phyloP scores from a whole-genome alignment of 495 filamentous ascomycete genomes.

The Neurospora sp. region DNA sequence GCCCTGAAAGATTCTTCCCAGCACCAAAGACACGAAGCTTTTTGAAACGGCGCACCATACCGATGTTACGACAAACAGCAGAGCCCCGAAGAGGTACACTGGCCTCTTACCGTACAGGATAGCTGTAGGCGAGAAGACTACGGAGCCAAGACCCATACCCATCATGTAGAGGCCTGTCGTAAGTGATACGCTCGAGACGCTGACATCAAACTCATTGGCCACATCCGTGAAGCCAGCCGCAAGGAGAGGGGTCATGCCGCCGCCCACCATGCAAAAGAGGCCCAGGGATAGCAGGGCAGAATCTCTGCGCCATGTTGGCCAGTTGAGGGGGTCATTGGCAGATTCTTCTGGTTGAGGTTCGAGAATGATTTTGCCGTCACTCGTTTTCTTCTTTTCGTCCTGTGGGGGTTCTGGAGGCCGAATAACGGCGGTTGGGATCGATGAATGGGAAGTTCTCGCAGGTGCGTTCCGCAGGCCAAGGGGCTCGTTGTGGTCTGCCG shows the following conservation, averaged over 20 bases:
- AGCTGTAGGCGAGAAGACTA: conserved; percentile 80
- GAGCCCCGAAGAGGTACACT: conserved; percentile 72
- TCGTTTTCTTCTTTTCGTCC: conserved; percentile 62
- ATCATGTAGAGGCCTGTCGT: conserved; percentile 96
- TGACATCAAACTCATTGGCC: conserved; percentile 56
- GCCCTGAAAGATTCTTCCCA: conserved; percentile 80
- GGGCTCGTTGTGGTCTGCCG: conserved; percentile 68
- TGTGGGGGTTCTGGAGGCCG: conserved; percentile 14
- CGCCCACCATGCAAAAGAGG: conserved; percentile 85
- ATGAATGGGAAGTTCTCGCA: conserved; percentile 67
- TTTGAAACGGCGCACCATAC: conserved; percentile 83
- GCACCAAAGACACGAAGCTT: conserved; percentile 67
- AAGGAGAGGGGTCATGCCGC: conserved; percentile 84
- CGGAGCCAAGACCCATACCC: conserved; percentile 77
- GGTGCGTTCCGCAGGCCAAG: conserved; percentile 68
- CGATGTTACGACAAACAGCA: conserved; percentile 65
- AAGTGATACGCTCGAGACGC: conserved; percentile 65
- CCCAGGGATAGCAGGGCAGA: conserved; percentile 73
- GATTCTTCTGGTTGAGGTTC: conserved; percentile 91
- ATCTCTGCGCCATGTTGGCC: conserved; percentile 78
- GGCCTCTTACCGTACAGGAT: conserved; percentile 87
- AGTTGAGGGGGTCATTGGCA: conserved; percentile 86
- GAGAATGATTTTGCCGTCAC: conserved; percentile 76
- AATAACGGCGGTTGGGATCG: conserved; percentile 52
- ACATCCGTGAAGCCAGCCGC: conserved; percentile 87